Evolutionary conservation across 108 stramenopile genomes (phyloP).

Genomic region (Seminavis robusta): DNA sequence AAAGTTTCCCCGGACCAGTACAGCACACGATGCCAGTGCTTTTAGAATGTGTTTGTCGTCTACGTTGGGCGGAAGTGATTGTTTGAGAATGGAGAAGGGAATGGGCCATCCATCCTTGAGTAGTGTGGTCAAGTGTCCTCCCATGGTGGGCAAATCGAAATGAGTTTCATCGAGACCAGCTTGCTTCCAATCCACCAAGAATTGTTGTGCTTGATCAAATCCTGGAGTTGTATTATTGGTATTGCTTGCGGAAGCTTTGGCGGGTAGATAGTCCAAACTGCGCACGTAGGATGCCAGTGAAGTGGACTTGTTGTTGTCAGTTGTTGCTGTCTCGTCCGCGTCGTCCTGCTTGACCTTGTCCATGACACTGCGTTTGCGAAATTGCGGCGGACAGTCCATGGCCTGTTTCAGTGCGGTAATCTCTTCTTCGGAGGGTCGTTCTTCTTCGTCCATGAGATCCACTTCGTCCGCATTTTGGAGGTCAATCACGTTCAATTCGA

Average conservation of each 20-base stretch:
- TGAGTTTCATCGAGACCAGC: constrained; percentile 2
- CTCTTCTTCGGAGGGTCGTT: constrained; percentile 15
- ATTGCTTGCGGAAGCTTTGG: no score
- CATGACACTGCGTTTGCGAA: background rate
- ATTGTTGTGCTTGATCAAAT: constrained; percentile 17
- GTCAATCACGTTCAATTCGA: constrained; percentile 56
- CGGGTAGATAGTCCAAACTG: constrained; percentile 64
- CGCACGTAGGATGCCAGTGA: constrained; percentile 27
- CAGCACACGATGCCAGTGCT: constrained; percentile 68
- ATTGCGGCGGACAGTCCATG: background rate
- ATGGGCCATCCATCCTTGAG: constrained; percentile 68
- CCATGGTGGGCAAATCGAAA: constrained; percentile 16
- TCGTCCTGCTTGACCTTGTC: background rate
- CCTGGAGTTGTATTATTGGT: no score
- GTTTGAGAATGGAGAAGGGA: constrained; percentile 62
- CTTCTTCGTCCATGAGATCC: constrained; percentile 22
- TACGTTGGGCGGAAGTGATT: constrained; percentile 35
- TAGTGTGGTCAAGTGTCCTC: constrained; percentile 47
- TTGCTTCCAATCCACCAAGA: constrained; percentile 2
- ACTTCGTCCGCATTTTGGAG: constrained; percentile 14
- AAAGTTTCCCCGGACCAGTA: constrained; percentile 81
- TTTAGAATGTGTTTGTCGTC: constrained; percentile 44
- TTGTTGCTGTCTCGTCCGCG: background rate
- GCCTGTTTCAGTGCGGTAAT: background rate
- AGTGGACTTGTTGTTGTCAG: constrained; percentile 3